A percentile compares a stretch with the other conserved stretches of the same genome.
These are phyloP conservation scores for Suillus hirtellus DNA, from an alignment of 768 basidiomycete species.

Conservation along the genomic window DNA sequence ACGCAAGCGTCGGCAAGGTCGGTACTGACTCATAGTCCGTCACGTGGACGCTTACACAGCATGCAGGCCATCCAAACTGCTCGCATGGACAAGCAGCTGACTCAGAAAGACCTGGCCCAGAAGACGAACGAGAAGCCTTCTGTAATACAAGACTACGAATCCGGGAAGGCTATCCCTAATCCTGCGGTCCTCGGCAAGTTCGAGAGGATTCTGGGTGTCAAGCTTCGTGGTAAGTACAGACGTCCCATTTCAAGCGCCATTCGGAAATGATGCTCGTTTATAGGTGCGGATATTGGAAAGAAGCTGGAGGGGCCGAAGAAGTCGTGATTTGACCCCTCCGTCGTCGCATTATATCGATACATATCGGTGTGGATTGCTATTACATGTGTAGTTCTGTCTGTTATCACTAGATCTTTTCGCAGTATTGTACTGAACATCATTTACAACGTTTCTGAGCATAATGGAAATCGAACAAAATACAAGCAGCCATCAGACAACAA, in stretches of 20 bases:
- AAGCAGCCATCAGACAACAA: not conserved
- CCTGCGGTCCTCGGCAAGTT: slow-evolving; percentile 86
- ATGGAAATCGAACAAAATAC: slow-evolving; percentile 11
- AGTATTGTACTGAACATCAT: slow-evolving; percentile 25
- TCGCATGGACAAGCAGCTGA: slow-evolving; percentile 73
- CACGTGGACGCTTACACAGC: slow-evolving; percentile 13
- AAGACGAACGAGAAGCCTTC: slow-evolving; percentile 94
- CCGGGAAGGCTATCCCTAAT: slow-evolving; percentile 84
- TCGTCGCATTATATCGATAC: slow-evolving; percentile 34
- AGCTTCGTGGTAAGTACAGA: slow-evolving; percentile 74
- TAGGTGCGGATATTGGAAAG: slow-evolving; percentile 83
- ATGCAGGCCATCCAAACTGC: slow-evolving; percentile 78
- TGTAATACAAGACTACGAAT: slow-evolving; percentile 86
- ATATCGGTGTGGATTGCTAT: slow-evolving; percentile 21
- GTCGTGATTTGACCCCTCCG: slow-evolving; percentile 50
- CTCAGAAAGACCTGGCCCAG: slow-evolving; percentile 91
- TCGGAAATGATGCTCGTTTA: not conserved
- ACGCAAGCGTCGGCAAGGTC: slow-evolving; percentile 72
- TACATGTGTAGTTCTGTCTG: slow-evolving; percentile 18
- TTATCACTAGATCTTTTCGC: slow-evolving; percentile 24
- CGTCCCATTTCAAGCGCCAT: not conserved
- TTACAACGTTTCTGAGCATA: slow-evolving; percentile 4
- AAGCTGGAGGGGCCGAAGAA: slow-evolving; percentile 80
- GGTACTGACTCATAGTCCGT: slow-evolving; percentile 21
- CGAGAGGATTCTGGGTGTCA: slow-evolving; percentile 82